A percentile compares a stretch with the other conserved stretches of the same genome.
Conservation (phyloP, 148 eudicot genomes). For the Chenopodium quinoa region DNA sequence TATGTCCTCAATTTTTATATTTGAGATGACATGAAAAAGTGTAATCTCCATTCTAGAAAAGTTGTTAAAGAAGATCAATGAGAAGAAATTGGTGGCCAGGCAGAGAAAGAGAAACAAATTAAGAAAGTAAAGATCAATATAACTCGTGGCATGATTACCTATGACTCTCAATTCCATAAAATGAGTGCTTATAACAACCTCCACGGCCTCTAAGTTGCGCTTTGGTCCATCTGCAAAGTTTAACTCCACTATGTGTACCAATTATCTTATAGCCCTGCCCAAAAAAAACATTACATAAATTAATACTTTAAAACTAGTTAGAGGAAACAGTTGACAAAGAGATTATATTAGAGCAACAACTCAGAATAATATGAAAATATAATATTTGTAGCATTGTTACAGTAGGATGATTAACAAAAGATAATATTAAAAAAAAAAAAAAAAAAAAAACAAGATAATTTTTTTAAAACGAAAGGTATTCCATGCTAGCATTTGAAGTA, state of each 20-base stretch:
- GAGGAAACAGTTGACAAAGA: neutral
- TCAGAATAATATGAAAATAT: neutral
- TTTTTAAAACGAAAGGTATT: neutral
- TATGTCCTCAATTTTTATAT: too few relatives aligned
- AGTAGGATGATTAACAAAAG: neutral
- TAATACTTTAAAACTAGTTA: neutral
- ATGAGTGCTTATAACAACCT: constrained; percentile 98
- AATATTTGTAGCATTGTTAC: neutral
- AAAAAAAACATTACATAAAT: constrained; percentile 1
- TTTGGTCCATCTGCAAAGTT: constrained; percentile 96
- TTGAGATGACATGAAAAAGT: too few relatives aligned
- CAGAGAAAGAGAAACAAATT: neutral
- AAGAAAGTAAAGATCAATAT: neutral
- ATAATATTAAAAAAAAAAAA: too few relatives aligned
- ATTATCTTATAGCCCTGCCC: constrained; percentile 97
- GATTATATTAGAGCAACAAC: neutral
- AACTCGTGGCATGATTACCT: constrained; percentile 45
- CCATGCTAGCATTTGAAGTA: neutral
- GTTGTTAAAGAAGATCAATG: neutral
- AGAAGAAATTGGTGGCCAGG: too few relatives aligned
- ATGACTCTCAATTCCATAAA: constrained; percentile 98
- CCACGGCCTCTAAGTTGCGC: constrained; percentile 99
- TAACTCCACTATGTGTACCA: constrained; percentile 99
- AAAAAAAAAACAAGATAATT: too few relatives aligned
- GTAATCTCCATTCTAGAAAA: too few relatives aligned